Evolutionary conservation across 495 filamentous ascomycete genomes (phyloP).

Genomic region (Penicillium subrubescens): DNA sequence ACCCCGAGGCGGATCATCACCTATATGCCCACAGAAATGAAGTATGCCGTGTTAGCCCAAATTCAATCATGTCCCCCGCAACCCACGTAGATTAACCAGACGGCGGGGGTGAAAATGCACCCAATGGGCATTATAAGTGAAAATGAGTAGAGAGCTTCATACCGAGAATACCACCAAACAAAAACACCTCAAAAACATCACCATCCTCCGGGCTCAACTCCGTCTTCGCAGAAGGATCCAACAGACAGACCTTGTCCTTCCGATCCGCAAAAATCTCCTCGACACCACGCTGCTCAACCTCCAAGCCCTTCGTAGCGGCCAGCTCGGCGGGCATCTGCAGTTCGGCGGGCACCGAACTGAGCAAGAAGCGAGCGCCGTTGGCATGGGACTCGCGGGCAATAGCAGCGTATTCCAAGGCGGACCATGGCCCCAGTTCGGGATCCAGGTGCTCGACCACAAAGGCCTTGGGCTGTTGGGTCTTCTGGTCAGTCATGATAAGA

Average conservation of each 20-base stretch:
- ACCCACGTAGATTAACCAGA: slow-evolving; percentile 3
- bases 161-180: slow-evolving; percentile 97
- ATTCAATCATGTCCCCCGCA: slow-evolving; percentile 10
- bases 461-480: slow-evolving; percentile 48
- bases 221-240: slow-evolving; percentile 80
- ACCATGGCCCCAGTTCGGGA: slow-evolving; percentile 92
- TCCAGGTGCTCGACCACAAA: slow-evolving; percentile 94
- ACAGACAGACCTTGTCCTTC: slow-evolving; percentile 75
- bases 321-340: slow-evolving; percentile 69
- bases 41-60: slow-evolving; percentile 9
- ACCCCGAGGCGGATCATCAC: slow-evolving; percentile 95
- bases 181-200: slow-evolving; percentile 80
- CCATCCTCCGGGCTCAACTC: slow-evolving; percentile 85
- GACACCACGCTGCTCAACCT: slow-evolving; percentile 69
- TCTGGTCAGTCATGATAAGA: slow-evolving; percentile 31
- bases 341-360: slow-evolving; percentile 75
- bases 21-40: slow-evolving; percentile 42
- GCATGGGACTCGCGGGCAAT: slow-evolving; percentile 80
- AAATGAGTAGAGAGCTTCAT: slow-evolving; percentile 29
- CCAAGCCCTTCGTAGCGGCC: slow-evolving; percentile 58
- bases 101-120: background rate
- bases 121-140: background rate
- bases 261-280: slow-evolving; percentile 72
- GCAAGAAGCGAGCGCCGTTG: slow-evolving; percentile 68
- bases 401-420: slow-evolving; percentile 81